phyloP scores from a whole-genome alignment of 352 stramenopile species.

The Phytophthora macrochlamydospora region DNA sequence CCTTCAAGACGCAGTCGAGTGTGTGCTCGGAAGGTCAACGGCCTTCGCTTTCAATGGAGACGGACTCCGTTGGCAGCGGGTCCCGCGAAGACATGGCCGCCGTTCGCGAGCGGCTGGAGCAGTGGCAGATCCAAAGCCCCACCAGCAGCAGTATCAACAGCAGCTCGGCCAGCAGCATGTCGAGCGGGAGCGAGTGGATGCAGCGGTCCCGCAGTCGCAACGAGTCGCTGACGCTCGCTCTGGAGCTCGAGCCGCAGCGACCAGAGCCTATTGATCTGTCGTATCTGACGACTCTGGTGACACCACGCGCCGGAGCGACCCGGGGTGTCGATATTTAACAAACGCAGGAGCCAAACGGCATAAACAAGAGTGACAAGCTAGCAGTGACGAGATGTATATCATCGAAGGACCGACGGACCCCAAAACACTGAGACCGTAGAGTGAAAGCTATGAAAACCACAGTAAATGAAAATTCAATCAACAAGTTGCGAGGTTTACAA shows the following conservation, averaged over 20 bases:
- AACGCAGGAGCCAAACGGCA: slow-evolving; percentile 5
- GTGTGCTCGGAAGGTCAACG: slow-evolving; percentile 27
- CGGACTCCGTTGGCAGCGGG: slow-evolving; percentile 39
- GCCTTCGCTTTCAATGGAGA: slow-evolving; percentile 37
- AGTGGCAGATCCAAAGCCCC: slow-evolving; percentile 25
- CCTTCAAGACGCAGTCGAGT: slow-evolving; percentile 23
- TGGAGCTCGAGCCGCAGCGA: slow-evolving; percentile 28
- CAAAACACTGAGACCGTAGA: slow-evolving; percentile 21
- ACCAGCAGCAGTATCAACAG: slow-evolving; percentile 21
- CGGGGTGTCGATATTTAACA: slow-evolving; percentile 38
- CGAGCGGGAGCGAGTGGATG: background rate
- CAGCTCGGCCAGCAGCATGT: slow-evolving; percentile 17
- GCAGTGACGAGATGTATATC: background rate
- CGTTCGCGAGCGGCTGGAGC: slow-evolving; percentile 20
- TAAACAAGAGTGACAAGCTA: slow-evolving; percentile 4
- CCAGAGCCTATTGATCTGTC: slow-evolving; percentile 48
- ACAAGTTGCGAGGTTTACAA: slow-evolving; percentile 2
- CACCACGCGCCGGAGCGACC: slow-evolving; percentile 28
- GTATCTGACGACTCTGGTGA: slow-evolving; percentile 54
- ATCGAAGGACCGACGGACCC: slow-evolving; percentile 14
- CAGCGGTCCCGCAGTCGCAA: slow-evolving; percentile 14
- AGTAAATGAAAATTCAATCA: slow-evolving; percentile 24
- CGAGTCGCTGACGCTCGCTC: slow-evolving; percentile 22
- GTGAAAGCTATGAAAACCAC: slow-evolving; percentile 4
- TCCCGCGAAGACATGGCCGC: slow-evolving; percentile 22